Evolutionary conservation across 208 protist species (phyloP).

Genomic region (Histomonas meleagridis): DNA sequence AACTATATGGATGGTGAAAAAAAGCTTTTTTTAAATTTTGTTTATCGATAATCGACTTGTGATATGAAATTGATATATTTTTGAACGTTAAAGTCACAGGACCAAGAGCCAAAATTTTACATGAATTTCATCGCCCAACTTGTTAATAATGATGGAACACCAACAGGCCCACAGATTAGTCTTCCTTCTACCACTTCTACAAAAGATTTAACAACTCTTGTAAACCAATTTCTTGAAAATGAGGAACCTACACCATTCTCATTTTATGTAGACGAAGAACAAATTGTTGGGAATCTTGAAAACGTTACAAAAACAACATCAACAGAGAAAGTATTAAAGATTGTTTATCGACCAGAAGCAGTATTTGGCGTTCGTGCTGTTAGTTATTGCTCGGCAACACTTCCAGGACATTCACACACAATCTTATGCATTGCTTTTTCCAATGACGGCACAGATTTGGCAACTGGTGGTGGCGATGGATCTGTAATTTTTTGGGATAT

Average conservation of each 20-base stretch:
- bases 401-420: slow-evolving; percentile 25
- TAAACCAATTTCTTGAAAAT: neutral
- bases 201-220: neutral
- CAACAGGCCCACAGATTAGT: neutral
- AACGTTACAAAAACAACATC: neutral
- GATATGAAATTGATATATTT: too few species aligned
- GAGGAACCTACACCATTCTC: neutral
- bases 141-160: neutral
- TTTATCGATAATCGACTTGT: too few species aligned
- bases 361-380: neutral
- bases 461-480: slow-evolving; percentile 4
- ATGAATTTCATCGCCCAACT: neutral
- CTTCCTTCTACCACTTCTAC: neutral
- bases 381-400: neutral
- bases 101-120: too few species aligned
- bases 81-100: too few species aligned
- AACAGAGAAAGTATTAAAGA: slow-evolving; percentile 31
- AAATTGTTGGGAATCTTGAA: neutral
- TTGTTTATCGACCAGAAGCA: slow-evolving; percentile 23
- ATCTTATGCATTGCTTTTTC: neutral
- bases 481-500: slow-evolving; percentile 33
- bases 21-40: too few species aligned
- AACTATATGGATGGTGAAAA: slow-evolving; percentile 37
- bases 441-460: neutral
- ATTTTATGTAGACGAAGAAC: slow-evolving; percentile 21